A percentile compares a stretch with the other conserved stretches of the same genome.
These are phyloP conservation scores for Trichoderma atroviride DNA, from an alignment of 2,329 filamentous ascomycete genomes.

Conservation along the genomic window DNA sequence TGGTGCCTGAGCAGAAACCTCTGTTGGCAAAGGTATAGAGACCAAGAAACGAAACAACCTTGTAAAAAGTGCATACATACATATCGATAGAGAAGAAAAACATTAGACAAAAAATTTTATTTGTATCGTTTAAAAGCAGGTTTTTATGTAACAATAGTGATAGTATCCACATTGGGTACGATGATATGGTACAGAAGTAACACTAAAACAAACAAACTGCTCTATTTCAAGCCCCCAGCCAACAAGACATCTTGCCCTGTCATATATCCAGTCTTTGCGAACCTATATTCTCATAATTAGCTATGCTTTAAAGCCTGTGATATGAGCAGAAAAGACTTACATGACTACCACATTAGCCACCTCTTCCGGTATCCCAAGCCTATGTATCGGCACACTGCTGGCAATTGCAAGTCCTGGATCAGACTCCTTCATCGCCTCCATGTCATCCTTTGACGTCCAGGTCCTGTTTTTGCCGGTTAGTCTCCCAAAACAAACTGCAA, in stretches of 20 bases:
- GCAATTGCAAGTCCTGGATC: slow-evolving; percentile 8
- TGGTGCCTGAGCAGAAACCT: slow-evolving; percentile 6
- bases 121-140: not conserved
- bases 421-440: slow-evolving; percentile 2
- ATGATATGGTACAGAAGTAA: not conserved
- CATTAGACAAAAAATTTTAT: not conserved
- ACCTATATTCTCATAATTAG: not conserved
- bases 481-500: not conserved
- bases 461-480: not conserved
- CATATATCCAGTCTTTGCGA: not conserved
- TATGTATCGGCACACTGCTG: not conserved
- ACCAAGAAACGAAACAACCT: not conserved
- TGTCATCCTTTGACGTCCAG: not conserved
- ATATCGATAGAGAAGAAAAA: not conserved
- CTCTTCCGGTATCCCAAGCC: not conserved
- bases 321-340: not conserved
- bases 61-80: not conserved
- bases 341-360: not conserved
- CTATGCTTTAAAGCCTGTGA: not conserved
- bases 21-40: slow-evolving; percentile 1
- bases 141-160: not conserved
- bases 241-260: not conserved
- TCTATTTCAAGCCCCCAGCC: not conserved
- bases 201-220: not conserved
- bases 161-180: not conserved